These are phyloP conservation scores for Rhizopus delemar DNA, from an alignment of 371 early-diverging fungal genomes.

Conservation along the genomic window DNA sequence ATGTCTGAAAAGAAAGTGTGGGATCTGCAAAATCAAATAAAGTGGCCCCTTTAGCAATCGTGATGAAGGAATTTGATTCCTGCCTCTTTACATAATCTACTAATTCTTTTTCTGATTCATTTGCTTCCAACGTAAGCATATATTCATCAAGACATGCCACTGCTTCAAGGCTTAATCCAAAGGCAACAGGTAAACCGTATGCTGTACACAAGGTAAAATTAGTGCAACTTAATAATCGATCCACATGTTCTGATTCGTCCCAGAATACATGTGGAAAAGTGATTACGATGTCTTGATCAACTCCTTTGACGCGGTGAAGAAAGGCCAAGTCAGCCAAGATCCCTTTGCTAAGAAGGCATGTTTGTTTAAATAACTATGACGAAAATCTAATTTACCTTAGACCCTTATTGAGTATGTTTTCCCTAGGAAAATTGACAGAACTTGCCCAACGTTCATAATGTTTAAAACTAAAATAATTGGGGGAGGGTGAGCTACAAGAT, in stretches of 20 bases:
- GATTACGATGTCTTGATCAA: conserved; percentile 25
- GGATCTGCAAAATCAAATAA: conserved; percentile 12
- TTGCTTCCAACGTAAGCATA: background rate
- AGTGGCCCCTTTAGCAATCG: background rate
- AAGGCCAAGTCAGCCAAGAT: conserved; percentile 41
- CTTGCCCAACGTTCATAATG: conserved; percentile 52
- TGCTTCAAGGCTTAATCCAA: conserved; percentile 16
- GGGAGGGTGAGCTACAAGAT: no score
- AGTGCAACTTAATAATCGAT: background rate
- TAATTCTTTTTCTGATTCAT: background rate
- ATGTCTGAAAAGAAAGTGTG: conserved; percentile 2
- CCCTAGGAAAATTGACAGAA: conserved; percentile 35
- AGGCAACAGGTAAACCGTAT: conserved; percentile 9
- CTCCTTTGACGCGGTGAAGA: conserved; percentile 40
- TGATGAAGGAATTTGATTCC: background rate
- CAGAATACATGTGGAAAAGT: conserved; percentile 34
- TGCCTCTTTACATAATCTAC: background rate
- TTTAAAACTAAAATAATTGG: conserved; percentile 33
- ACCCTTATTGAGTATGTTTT: conserved; percentile 44
- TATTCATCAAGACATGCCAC: conserved; percentile 13
- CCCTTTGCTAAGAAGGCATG: conserved; percentile 24
- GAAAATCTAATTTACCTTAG: conserved; percentile 31
- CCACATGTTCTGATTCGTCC: background rate
- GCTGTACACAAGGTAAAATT: background rate
- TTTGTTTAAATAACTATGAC: background rate